Conservation (phyloP, 2,329 filamentous ascomycete genomes). For the Parastagonospora nodorum region DNA sequence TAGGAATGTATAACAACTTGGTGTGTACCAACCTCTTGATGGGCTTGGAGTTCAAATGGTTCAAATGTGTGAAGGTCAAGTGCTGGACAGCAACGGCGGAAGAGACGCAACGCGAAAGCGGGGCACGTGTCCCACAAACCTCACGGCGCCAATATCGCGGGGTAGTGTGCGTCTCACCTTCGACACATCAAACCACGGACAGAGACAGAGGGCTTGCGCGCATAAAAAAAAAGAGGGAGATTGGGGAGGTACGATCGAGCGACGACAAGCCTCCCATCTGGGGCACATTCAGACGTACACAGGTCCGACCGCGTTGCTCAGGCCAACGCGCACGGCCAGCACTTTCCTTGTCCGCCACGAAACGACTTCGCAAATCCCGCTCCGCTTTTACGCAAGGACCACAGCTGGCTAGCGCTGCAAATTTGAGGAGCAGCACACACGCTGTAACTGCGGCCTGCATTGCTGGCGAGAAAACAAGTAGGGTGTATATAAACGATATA, state of each 20-base stretch:
- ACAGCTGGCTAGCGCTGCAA: neutral
- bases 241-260: too few relatives aligned
- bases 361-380: neutral
- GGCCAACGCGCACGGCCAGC: slow-evolving; percentile 11
- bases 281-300: too few relatives aligned
- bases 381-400: slow-evolving; percentile 1
- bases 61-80: too few relatives aligned
- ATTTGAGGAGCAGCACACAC: neutral
- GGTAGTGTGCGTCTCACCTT: slow-evolving; percentile 1
- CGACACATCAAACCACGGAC: neutral
- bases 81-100: neutral
- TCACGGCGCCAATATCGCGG: neutral
- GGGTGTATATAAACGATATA: slow-evolving; percentile 22
- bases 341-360: slow-evolving; percentile 1
- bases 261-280: too few relatives aligned
- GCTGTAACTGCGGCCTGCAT: neutral
- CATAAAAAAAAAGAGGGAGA: neutral
- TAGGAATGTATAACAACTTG: too few relatives aligned
- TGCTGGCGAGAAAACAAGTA: too few relatives aligned
- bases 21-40: too few relatives aligned
- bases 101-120: slow-evolving; percentile 1
- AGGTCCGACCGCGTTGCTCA: neutral
- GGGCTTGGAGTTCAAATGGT: neutral
- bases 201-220: neutral
- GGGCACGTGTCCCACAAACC: slow-evolving; percentile 11